Evolutionary conservation across 1,284 basidiomycete genomes (phyloP).

Genomic region (Hemileia vastatrix): DNA sequence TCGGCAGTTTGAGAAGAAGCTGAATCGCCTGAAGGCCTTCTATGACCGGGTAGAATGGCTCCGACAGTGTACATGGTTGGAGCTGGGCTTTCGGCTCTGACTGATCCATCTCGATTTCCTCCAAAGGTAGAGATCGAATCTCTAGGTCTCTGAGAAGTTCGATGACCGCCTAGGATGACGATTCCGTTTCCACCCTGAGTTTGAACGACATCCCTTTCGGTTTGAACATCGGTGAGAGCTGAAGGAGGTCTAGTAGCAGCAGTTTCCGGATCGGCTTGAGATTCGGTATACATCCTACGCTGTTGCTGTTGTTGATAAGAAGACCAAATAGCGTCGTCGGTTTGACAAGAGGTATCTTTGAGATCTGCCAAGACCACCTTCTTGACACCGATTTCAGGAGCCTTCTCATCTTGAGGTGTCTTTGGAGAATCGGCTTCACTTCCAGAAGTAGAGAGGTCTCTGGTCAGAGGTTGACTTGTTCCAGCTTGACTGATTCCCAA

Average conservation of each 20-base stretch:
- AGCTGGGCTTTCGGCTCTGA: conserved; percentile 25
- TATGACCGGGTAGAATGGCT: conserved; percentile 24
- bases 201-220: not conserved
- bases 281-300: not conserved
- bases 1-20: conserved; percentile 27
- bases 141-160: not conserved
- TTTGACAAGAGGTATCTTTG: conserved; percentile 31
- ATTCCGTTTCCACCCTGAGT: conserved; percentile 23
- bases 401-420: not conserved
- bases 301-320: conserved; percentile 24
- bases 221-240: not conserved
- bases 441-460: not conserved
- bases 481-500: not conserved
- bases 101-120: conserved; percentile 10
- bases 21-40: conserved; percentile 30
- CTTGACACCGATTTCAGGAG: not conserved
- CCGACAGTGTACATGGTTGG: conserved; percentile 30
- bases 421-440: not conserved
- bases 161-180: conserved; percentile 27
- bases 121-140: conserved; percentile 20
- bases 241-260: not conserved
- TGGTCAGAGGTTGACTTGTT: not conserved
- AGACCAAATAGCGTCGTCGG: conserved; percentile 32
- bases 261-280: not conserved
- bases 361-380: conserved; percentile 24